Conservation (phyloP, 2,329 filamentous ascomycete species). For the Scolecobasidium constrictum region DNA sequence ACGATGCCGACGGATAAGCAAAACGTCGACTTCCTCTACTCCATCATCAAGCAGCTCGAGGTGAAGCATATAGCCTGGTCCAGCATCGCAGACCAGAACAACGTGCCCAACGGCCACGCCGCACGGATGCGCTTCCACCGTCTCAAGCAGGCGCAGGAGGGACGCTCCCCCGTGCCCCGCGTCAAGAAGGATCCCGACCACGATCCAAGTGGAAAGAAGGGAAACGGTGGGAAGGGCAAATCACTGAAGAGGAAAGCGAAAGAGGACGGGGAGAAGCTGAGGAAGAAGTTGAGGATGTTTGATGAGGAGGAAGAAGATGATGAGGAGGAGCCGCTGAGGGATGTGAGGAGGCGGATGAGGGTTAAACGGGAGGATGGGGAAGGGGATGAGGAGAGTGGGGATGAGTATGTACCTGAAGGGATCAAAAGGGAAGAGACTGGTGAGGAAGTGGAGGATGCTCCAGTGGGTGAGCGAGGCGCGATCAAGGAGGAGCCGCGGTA, state of each 20-base stretch:
- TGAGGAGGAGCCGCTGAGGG: slow-evolving; percentile 2
- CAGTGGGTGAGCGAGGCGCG: too few species aligned
- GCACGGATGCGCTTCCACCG: slow-evolving; percentile 47
- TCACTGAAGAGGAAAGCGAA: background rate
- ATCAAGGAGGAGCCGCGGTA: too few species aligned
- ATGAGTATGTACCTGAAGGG: slow-evolving; percentile 5
- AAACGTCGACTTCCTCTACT: slow-evolving; percentile 42
- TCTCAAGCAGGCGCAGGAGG: slow-evolving; percentile 38
- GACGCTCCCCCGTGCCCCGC: background rate
- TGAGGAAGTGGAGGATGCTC: too few species aligned
- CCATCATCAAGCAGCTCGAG: slow-evolving; percentile 44
- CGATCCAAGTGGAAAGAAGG: background rate
- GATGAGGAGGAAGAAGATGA: background rate
- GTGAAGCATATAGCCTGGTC: slow-evolving; percentile 37
- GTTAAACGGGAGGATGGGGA: too few species aligned
- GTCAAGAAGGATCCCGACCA: background rate
- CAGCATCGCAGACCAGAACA: slow-evolving; percentile 34
- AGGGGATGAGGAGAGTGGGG: background rate
- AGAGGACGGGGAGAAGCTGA: background rate
- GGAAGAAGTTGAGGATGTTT: too few species aligned
- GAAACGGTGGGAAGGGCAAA: background rate
- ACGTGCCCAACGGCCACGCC: slow-evolving; percentile 45
- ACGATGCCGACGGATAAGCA: slow-evolving; percentile 36
- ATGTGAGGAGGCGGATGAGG: background rate
- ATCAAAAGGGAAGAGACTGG: too few species aligned